These are phyloP conservation scores for Leishmania major DNA, from an alignment of 208 protist genomes.

Conservation along the genomic window DNA sequence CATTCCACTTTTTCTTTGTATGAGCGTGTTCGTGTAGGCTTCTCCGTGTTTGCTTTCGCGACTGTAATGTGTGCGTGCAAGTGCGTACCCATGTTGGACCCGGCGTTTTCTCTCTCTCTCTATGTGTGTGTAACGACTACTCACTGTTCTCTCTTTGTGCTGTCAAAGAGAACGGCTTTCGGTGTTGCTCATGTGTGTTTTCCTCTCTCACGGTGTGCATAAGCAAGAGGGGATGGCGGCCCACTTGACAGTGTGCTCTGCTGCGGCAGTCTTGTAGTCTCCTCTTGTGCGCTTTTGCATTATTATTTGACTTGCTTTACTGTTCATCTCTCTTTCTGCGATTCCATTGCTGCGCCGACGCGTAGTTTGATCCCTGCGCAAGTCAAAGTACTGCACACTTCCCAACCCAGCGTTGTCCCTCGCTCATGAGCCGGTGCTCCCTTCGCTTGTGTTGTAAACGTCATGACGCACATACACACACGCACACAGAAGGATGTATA, in stretches of 20 bases:
- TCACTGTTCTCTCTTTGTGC: conserved; percentile 2
- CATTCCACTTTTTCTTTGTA: conserved; percentile 4
- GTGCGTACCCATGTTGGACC: not conserved
- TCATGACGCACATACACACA: conserved; percentile 9
- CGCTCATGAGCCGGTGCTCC: not conserved
- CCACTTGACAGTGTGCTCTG: not conserved
- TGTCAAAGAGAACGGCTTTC: not conserved
- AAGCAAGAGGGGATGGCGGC: not conserved
- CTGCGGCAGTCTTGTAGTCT: not conserved
- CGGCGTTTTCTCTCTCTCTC: not conserved
- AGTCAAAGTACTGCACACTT: not conserved
- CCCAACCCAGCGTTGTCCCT: not conserved
- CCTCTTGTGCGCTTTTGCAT: not conserved
- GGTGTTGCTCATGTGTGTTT: conserved; percentile 2
- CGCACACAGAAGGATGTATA: conserved; percentile 4
- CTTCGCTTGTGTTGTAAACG: conserved; percentile 4
- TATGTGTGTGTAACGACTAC: not conserved
- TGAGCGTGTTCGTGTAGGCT: not conserved
- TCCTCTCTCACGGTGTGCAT: not conserved
- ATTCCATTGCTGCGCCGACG: conserved; percentile 5
- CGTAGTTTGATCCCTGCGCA: conserved; percentile 2
- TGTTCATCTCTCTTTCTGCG: conserved; percentile 16
- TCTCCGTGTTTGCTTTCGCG: not conserved
- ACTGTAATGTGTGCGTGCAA: not conserved
- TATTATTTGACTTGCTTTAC: conserved; percentile 11